phyloP scores from a whole-genome alignment of 306 rosid species.

The Fragaria iinumae region DNA sequence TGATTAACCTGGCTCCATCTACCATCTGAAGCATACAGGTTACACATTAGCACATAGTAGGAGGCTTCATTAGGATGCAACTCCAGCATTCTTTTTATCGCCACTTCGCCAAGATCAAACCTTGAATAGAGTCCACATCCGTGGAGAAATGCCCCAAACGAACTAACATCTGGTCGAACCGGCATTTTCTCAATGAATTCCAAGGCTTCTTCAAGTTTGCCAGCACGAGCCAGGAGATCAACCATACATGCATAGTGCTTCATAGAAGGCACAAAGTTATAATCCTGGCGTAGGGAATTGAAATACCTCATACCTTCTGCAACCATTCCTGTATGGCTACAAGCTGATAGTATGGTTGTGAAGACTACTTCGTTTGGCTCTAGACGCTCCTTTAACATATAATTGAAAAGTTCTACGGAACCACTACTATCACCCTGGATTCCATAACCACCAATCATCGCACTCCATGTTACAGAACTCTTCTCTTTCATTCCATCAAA shows the following conservation, averaged over 20 bases:
- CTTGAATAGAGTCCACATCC: conserved; percentile 82
- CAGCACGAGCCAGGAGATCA: conserved; percentile 68
- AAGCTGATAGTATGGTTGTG: conserved; percentile 58
- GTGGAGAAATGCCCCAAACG: conserved; percentile 78
- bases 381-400: conserved; percentile 54
- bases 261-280: conserved; percentile 59
- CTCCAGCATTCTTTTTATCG: conserved; percentile 60
- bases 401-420: conserved; percentile 57
- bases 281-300: conserved; percentile 48
- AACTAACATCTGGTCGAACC: conserved; percentile 53
- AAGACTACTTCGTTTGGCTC: conserved; percentile 62
- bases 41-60: conserved; percentile 69
- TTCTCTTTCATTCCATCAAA: conserved; percentile 67
- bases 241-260: conserved; percentile 80
- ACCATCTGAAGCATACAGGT: conserved; percentile 77
- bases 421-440: conserved; percentile 65
- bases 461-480: conserved; percentile 66
- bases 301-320: conserved; percentile 63
- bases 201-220: conserved; percentile 68
- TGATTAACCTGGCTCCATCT: conserved; percentile 79
- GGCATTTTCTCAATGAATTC: conserved; percentile 61
- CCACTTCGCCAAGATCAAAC: conserved; percentile 68
- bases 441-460: conserved; percentile 78
- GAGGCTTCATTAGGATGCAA: conserved; percentile 64
- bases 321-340: conserved; percentile 83